Evolutionary conservation across 495 filamentous ascomycete species (phyloP).

Genomic region (Usnea hakonensis): DNA sequence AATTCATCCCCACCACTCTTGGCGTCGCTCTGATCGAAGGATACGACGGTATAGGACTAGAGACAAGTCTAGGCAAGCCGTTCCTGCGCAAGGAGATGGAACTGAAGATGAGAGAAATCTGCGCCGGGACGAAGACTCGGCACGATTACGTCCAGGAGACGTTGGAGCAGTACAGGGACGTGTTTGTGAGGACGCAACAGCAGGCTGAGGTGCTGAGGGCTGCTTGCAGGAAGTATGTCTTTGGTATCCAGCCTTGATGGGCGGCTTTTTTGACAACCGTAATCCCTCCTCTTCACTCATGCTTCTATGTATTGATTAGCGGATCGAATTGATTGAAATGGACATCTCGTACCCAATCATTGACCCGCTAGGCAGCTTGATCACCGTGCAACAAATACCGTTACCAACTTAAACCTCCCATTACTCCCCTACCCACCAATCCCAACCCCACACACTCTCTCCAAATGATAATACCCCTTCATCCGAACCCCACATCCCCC

Average conservation of each 20-base stretch:
- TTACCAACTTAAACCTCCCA: too few relatives aligned
- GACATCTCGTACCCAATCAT: too few relatives aligned
- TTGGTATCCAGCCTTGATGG: slow-evolving; percentile 26
- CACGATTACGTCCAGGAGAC: slow-evolving; percentile 70
- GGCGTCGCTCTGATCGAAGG: slow-evolving; percentile 88
- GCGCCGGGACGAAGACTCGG: slow-evolving; percentile 70
- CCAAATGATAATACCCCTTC: too few relatives aligned
- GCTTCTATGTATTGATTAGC: background rate
- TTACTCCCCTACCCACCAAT: too few relatives aligned
- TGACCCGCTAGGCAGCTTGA: too few relatives aligned
- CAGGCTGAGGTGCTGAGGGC: slow-evolving; percentile 68
- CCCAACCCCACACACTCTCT: too few relatives aligned
- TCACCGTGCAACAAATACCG: too few relatives aligned
- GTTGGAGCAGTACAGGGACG: slow-evolving; percentile 73
- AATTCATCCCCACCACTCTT: slow-evolving; percentile 84
- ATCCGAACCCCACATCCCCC: too few relatives aligned
- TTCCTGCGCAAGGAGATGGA: slow-evolving; percentile 98
- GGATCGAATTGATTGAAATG: too few relatives aligned
- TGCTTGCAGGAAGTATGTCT: slow-evolving; percentile 43
- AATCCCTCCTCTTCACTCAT: background rate
- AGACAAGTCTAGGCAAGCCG: slow-evolving; percentile 89
- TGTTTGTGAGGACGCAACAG: slow-evolving; percentile 68
- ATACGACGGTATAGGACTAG: slow-evolving; percentile 84
- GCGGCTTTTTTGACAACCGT: background rate
- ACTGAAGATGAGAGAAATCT: slow-evolving; percentile 86